Conservation (phyloP, 2,329 filamentous ascomycete species). For the Aspergillus unguis region DNA sequence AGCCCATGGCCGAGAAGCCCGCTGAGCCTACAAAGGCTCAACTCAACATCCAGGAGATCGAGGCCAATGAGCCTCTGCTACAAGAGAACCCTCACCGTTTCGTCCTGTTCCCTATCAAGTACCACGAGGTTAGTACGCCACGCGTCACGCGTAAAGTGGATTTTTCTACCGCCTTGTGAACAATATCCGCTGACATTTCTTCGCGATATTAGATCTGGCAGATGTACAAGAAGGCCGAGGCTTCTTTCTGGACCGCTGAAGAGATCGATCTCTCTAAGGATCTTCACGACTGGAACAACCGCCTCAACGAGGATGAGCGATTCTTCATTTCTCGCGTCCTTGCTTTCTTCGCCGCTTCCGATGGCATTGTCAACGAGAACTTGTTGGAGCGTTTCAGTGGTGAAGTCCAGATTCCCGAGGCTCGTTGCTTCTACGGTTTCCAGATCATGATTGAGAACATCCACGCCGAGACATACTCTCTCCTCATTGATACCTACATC, state of each 20-base stretch:
- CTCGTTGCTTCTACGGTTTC: conserved; percentile 99
- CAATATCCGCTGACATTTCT: conserved; percentile 37
- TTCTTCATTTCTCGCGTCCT: conserved; percentile 99
- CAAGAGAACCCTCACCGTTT: conserved; percentile 96
- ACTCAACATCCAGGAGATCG: conserved; percentile 60
- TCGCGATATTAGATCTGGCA: conserved; percentile 77
- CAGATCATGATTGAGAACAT: conserved; percentile 99
- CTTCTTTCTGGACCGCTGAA: conserved; percentile 99
- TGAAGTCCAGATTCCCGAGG: conserved; percentile 96
- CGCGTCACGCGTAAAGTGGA: conserved; percentile 68
- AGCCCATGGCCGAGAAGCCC: conserved; percentile 50
- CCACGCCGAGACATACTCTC: conserved; percentile 98
- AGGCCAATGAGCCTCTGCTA: conserved; percentile 83
- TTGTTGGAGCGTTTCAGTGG: conserved; percentile 94
- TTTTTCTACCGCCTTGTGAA: conserved; percentile 17
- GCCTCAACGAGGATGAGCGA: conserved; percentile 91
- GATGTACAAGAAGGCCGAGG: conserved; percentile 99
- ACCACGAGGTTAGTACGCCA: conserved; percentile 82
- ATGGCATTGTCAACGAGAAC: conserved; percentile 99
- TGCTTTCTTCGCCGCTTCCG: conserved; percentile 97
- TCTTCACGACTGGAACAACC: conserved; percentile 98
- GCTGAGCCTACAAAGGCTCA: conserved; percentile 43
- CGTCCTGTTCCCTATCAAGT: conserved; percentile 98
- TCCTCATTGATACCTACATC: conserved; percentile 98
- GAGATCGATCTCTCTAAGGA: conserved; percentile 99